Evolutionary conservation across 2,329 filamentous ascomycete genomes (phyloP).

Genomic region (Fusarium xylarioides): DNA sequence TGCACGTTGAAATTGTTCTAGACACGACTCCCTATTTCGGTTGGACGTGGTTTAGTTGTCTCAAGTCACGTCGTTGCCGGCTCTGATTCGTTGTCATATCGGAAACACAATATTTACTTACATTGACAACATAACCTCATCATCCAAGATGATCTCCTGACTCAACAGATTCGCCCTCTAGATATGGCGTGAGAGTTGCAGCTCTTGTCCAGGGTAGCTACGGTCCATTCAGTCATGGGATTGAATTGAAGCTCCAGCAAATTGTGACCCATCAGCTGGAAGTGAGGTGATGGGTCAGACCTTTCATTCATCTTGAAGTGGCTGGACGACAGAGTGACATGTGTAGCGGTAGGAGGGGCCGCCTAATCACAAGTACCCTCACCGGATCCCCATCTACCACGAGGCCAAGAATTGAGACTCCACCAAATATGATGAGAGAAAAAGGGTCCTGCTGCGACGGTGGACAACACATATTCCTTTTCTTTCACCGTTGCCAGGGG

Average conservation of each 20-base stretch:
- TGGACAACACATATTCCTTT: constrained; percentile 14
- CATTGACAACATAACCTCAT: constrained; percentile 3
- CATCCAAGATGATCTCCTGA: constrained; percentile 6
- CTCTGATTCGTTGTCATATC: constrained; percentile 11
- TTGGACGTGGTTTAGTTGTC: constrained; percentile 9
- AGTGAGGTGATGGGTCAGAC: constrained; percentile 23
- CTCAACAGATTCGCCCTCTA: constrained; percentile 4
- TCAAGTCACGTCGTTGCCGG: constrained; percentile 14
- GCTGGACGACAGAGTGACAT: constrained; percentile 21
- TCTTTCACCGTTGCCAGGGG: constrained; percentile 1
- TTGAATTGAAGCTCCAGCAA: constrained; percentile 1
- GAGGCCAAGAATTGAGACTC: constrained; percentile 22
- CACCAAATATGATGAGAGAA: constrained; percentile 10
- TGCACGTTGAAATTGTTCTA: constrained; percentile 5
- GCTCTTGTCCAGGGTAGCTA: constrained; percentile 29
- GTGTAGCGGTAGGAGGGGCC: constrained; percentile 10
- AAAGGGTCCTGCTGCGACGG: constrained; percentile 14
- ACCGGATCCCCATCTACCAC: constrained; percentile 13
- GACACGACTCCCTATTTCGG: neutral
- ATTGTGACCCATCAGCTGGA: constrained; percentile 28
- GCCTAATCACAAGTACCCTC: constrained; percentile 11
- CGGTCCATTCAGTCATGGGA: constrained; percentile 14
- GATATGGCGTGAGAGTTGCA: constrained; percentile 11
- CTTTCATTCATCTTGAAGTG: constrained; percentile 23
- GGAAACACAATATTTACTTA: constrained; percentile 30